These are phyloP conservation scores for Hyphodiscus hymeniophilus DNA, from an alignment of 495 filamentous ascomycete genomes.

Conservation along the genomic window DNA sequence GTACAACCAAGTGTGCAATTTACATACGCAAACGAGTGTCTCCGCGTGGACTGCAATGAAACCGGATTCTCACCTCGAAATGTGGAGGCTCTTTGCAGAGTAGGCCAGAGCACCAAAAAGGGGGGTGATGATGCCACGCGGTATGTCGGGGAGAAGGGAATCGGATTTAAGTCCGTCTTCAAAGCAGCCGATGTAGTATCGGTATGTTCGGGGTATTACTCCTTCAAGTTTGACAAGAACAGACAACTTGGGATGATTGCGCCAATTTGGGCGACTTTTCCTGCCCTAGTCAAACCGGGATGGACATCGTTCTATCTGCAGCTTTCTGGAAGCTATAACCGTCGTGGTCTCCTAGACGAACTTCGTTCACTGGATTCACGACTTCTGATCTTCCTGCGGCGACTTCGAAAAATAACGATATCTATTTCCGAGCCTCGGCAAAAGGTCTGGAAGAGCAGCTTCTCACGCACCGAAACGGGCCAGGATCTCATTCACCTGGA, in stretches of 20 bases:
- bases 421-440: not conserved
- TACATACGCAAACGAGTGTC: not conserved
- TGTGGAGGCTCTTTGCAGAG: conserved; percentile 29
- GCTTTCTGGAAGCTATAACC: not conserved
- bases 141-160: conserved; percentile 39
- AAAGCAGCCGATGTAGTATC: conserved; percentile 32
- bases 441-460: not conserved
- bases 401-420: conserved; percentile 1
- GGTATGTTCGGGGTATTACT: conserved; percentile 30
- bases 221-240: conserved; percentile 30
- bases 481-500: not conserved
- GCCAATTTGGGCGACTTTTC: conserved; percentile 16
- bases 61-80: conserved; percentile 30
- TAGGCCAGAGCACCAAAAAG: conserved; percentile 30
- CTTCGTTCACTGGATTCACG: conserved; percentile 3
- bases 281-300: not conserved
- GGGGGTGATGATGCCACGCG: not conserved
- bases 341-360: not conserved
- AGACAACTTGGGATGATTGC: conserved; percentile 25
- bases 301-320: conserved; percentile 8
- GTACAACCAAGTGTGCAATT: not conserved
- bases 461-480: not conserved
- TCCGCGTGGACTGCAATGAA: conserved; percentile 33
- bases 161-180: conserved; percentile 44
- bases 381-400: conserved; percentile 12